Evolutionary conservation across 2,329 filamentous ascomycete species (phyloP).

Genomic region (Lecanicillium sp.): DNA sequence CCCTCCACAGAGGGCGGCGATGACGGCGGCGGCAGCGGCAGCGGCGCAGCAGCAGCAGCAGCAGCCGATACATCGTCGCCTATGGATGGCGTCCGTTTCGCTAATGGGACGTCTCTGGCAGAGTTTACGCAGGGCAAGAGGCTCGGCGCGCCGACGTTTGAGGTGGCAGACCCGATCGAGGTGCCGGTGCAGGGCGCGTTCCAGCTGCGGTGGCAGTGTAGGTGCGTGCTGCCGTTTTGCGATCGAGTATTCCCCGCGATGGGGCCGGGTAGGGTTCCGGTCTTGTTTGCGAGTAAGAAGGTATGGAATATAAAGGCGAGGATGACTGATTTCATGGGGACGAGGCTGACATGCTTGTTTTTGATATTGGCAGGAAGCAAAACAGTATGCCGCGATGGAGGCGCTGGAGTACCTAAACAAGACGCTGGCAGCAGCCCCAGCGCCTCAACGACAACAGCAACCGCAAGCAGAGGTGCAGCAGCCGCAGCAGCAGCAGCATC

Average conservation of each 20-base stretch:
- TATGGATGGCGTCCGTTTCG: not conserved
- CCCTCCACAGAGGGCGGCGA: not conserved
- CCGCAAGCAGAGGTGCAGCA: no score
- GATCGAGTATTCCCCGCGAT: slow-evolving; percentile 20
- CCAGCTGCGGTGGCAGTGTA: slow-evolving; percentile 19
- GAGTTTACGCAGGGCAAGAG: slow-evolving; percentile 17
- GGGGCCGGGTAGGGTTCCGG: slow-evolving; percentile 20
- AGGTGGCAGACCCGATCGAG: slow-evolving; percentile 15
- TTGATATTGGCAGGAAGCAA: slow-evolving; percentile 33
- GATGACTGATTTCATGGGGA: no score
- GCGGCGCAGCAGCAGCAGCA: not conserved
- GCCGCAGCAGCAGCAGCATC: no score
- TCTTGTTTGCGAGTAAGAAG: slow-evolving; percentile 42
- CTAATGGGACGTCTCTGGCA: slow-evolving; percentile 8
- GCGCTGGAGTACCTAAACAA: slow-evolving; percentile 37
- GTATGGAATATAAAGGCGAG: slow-evolving; percentile 20
- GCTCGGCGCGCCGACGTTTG: slow-evolving; percentile 13
- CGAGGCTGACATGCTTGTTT: not conserved
- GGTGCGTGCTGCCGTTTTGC: slow-evolving; percentile 21
- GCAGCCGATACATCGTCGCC: not conserved
- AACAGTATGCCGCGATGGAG: slow-evolving; percentile 45
- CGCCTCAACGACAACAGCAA: slow-evolving; percentile 10
- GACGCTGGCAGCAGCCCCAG: slow-evolving; percentile 16
- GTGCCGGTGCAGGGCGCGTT: slow-evolving; percentile 20
- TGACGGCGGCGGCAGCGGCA: not conserved